phyloP scores from a whole-genome alignment of 2,329 filamentous ascomycete species.

The Mariannaea elegans region DNA sequence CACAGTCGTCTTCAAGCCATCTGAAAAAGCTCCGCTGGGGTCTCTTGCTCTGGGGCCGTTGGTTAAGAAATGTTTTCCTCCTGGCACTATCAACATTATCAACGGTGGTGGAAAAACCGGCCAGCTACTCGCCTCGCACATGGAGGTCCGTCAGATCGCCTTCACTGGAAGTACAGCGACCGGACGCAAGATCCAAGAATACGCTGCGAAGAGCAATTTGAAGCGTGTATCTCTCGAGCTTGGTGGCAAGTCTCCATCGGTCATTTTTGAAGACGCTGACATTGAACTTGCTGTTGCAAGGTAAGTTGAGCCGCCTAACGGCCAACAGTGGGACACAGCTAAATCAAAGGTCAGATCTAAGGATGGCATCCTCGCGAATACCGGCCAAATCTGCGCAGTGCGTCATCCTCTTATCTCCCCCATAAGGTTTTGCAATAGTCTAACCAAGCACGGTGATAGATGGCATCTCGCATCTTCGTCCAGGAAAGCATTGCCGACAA shows the following conservation, averaged over 20 bases:
- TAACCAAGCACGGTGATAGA: slow-evolving; percentile 66
- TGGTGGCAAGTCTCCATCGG: slow-evolving; percentile 66
- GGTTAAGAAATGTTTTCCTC: slow-evolving; percentile 75
- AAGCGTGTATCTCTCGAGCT: slow-evolving; percentile 68
- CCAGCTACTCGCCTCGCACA: slow-evolving; percentile 69
- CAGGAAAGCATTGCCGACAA: slow-evolving; percentile 64
- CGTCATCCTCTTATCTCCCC: too few relatives aligned
- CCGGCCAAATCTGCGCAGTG: too few relatives aligned
- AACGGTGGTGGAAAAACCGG: slow-evolving; percentile 75
- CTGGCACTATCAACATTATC: slow-evolving; percentile 76
- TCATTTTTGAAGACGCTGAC: slow-evolving; percentile 68
- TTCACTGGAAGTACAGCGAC: slow-evolving; percentile 77
- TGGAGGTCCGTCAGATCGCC: slow-evolving; percentile 74
- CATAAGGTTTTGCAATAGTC: too few relatives aligned
- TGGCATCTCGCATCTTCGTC: slow-evolving; percentile 65
- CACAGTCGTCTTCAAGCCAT: slow-evolving; percentile 67
- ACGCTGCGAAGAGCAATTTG: slow-evolving; percentile 65
- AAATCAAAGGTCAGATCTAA: too few relatives aligned
- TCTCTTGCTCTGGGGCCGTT: slow-evolving; percentile 68
- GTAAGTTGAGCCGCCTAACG: too few relatives aligned
- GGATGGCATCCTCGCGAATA: too few relatives aligned
- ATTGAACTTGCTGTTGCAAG: slow-evolving; percentile 68
- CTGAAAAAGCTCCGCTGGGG: slow-evolving; percentile 69
- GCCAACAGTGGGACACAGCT: too few relatives aligned
- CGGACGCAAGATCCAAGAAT: slow-evolving; percentile 73